Evolutionary conservation across 257 asterid species (phyloP).

Genomic region (Penstemon barbatus): DNA sequence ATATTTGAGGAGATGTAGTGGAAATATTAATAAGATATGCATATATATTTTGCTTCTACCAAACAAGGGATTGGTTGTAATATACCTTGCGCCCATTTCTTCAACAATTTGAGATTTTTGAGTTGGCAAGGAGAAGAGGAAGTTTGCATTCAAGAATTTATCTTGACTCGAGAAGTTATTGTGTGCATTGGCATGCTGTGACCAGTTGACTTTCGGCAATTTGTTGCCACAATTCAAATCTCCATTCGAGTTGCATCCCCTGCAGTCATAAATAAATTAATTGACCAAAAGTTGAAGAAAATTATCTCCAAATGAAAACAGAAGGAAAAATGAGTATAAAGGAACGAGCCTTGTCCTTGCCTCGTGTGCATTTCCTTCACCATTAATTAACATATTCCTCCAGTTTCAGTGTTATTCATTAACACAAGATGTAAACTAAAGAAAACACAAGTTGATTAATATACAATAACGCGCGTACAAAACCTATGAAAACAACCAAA

Average conservation of each 20-base stretch:
- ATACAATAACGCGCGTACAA: no score
- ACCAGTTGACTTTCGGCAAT: slow-evolving; percentile 62
- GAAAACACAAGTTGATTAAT: neutral
- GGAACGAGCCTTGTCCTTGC: slow-evolving; percentile 33
- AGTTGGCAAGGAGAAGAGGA: slow-evolving; percentile 65
- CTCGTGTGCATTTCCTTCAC: slow-evolving; percentile 43
- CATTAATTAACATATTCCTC: slow-evolving; percentile 32
- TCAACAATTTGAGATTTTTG: slow-evolving; percentile 60
- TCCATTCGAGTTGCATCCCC: slow-evolving; percentile 43
- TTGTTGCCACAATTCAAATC: slow-evolving; percentile 35
- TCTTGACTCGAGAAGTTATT: slow-evolving; percentile 55
- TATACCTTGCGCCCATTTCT: slow-evolving; percentile 56
- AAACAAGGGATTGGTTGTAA: slow-evolving; percentile 24
- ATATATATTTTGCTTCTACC: slow-evolving; percentile 8
- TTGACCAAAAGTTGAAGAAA: neutral
- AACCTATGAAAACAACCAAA: no score
- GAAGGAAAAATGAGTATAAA: slow-evolving; percentile 19
- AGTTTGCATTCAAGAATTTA: slow-evolving; percentile 59
- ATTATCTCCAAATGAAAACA: neutral
- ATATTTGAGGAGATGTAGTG: slow-evolving; percentile 7
- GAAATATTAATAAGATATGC: neutral
- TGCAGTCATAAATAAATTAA: slow-evolving; percentile 28
- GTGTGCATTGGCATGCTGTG: slow-evolving; percentile 68
- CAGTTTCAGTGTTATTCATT: slow-evolving; percentile 24
- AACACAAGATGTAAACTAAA: slow-evolving; percentile 19